Evolutionary conservation across 2,329 filamentous ascomycete genomes (phyloP), one percentile per base, ranked within the genome.

Genomic region (Fusarium siculi): DNA sequence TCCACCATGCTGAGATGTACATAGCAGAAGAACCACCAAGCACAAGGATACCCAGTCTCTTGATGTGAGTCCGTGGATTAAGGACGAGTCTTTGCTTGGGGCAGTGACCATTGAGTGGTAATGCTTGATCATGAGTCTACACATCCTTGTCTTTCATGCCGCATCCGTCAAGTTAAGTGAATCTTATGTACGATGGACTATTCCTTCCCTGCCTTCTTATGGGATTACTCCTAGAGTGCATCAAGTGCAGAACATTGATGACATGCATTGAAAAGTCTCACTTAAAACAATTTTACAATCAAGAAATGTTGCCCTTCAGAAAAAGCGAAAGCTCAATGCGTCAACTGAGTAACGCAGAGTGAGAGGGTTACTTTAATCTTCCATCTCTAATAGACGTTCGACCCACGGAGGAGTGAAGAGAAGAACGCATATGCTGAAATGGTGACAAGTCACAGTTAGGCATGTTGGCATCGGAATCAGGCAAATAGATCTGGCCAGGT

Each of bases 361-460:
- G 84, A 85, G 82, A 84, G 86, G 86, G 84, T 80, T 77, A 69
- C 80, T 75, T 87, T 74, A 69, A 83, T 87, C 83, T 87, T 84
- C 86, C 86, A 88, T 84, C 81, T 82, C 81, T 84, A 84, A 85
- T 87, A 87, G 86, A 84, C 86, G 81, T 85, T 84, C 84, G 82
- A 84, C 84, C 84, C 86, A 87, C 79, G 85, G 85, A 81, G 79
- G 82, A 85, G 83, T 76, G 77, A 80, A 80, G 80, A 77, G 81
- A 81, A 82, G 84, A 86, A 85, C 84, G 85, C 79, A 87, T 87
- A 87, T 87, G 86, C 86, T 87, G 80, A 84, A 84, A 86, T 87
- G 84, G 84, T 79, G 64, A 32, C 40, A 58, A 60, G 68, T 58
- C 66, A 74, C 70, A 39, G 43, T 30, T 4, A 21, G 39, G 23